These are phyloP conservation scores for Boletus sp. DNA, from an alignment of 1,284 basidiomycete species.

Conservation along the genomic window DNA sequence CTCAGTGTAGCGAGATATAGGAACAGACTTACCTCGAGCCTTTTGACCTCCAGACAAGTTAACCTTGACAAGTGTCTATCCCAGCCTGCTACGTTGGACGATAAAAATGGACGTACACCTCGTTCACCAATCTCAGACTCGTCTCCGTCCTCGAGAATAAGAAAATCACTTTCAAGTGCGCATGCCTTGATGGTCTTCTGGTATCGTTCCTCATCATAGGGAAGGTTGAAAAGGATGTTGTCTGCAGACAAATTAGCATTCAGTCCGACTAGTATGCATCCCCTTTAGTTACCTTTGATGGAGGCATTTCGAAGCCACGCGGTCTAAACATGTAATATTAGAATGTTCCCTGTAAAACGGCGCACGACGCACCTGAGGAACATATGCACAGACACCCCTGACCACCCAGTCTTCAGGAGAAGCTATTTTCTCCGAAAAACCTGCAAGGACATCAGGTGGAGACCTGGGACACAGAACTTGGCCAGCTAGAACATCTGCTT, in stretches of 20 bases:
- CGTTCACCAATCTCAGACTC: constrained; percentile 89
- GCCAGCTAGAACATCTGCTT: constrained; percentile 82
- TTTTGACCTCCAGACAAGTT: constrained; percentile 95
- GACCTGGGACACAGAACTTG: constrained; percentile 80
- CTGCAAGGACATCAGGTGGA: constrained; percentile 71
- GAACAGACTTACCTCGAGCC: constrained; percentile 60
- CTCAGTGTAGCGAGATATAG: neutral
- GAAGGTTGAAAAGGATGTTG: constrained; percentile 89
- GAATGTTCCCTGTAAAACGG: neutral
- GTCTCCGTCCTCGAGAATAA: constrained; percentile 92
- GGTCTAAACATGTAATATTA: constrained; percentile 33
- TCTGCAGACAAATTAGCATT: constrained; percentile 42
- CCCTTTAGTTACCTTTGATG: constrained; percentile 60
- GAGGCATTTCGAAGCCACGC: constrained; percentile 90
- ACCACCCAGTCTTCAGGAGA: constrained; percentile 71
- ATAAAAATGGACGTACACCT: constrained; percentile 45
- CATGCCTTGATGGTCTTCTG: constrained; percentile 43
- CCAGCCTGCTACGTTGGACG: neutral
- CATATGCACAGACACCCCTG: constrained; percentile 79
- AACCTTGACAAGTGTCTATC: constrained; percentile 43
- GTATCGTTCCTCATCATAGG: constrained; percentile 77
- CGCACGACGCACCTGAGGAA: constrained; percentile 68
- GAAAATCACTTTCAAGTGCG: constrained; percentile 73
- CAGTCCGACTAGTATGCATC: neutral
- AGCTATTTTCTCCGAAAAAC: constrained; percentile 42